Base-by-base conservation (phyloP, 345 rosid genomes). In the Noccaea bulbosa region DNA sequence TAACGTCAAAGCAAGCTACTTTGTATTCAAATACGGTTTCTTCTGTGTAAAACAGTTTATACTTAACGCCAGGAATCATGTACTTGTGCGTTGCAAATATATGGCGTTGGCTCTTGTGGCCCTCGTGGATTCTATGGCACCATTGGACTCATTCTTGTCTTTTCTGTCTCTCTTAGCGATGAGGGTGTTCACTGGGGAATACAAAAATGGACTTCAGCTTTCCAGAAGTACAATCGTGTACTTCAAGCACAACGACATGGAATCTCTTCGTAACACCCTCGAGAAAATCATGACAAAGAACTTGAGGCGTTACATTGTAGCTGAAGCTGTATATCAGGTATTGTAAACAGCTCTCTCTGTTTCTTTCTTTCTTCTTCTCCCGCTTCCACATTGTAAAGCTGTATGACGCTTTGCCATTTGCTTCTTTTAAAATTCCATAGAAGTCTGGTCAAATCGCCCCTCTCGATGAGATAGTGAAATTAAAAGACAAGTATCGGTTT, bases 151-250 rank as follows among this genome's bases (percentile, higher is more conserved):
- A n/a, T n/a, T n/a, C n/a, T n/a, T n/a, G n/a, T n/a, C n/a, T n/a
- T n/a, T n/a, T n/a, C n/a, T n/a, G n/a, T n/a, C n/a, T 14, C 20
- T 70, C 61, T 51, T 48, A 40, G 99, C 38, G 98, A 94, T 50
- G 97, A 88, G 65, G 98, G 99, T 60, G 99, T 91, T 55, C 98
- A 94, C 48, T 94, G 99, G 98, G 97, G 93, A 58, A 89, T 94
- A 74, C 98, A 94, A 80, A n/a, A 94, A 94, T 82, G 99, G 98
- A 40, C 91, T 94, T 46, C 81, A 91, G 76, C 97, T 94, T 71
- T 94, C 99, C 12, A 84, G 96, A 74, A 88, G 99, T 76, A 94
- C 98, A 16, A 80, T 94, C 64, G 88, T 85, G 37, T 84, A 87
- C 74, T 94, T 94, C 79, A 91, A 92, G 84, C 98, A 94, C 86